Base-by-base conservation (phyloP, 1,284 basidiomycete species). In the Cutaneotrichosporon sp. region DNA sequence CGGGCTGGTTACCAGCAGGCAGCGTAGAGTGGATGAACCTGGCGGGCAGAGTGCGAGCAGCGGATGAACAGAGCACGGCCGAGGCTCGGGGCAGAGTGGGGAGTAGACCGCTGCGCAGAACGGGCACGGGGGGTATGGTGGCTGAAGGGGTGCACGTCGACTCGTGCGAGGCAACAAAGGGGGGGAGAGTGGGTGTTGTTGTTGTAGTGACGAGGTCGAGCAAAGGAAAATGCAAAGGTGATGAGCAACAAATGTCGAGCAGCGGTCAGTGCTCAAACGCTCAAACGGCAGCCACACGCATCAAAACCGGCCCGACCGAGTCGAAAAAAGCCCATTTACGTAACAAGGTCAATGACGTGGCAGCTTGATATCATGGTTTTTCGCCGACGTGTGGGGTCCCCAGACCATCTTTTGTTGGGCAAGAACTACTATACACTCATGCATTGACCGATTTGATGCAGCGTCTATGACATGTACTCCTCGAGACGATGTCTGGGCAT, bases 21-120 rank as follows among this genome's bases (percentile, higher is more conserved):
- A 12, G 30, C 35, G 35, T 18, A 17, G 8, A 15, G 48, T 47
- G 39, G 21, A 42, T 41, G 48, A n/a, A 18, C 20, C 33, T 35
- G 20, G n/a, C 15, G 22, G 34, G 48, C 33, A 33, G 21, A 39
- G 35, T 36, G 39, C 26, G 22, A 41, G 38, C 39, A 30, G 39
- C 39, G 21, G 48, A 13, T 34, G 34, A 12, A 23, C n/a, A 35
- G 35, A 35, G 18, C 12, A 37, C 20, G 15, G 39, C 38, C 39
- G 48, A 42, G 40, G 39, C 17, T 20, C 21, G 35, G 10, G 13
- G 49, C 22, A 38, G 21, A 33, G 38, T 41, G 51, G 30, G 39
- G 44, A 40, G 21, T 17, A 46, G 38, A 36, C 43, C 44, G 44
- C 44, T 45, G 51, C 51, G 51, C n/a, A 46, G 22, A 12, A 46